Percentiles rank a stretch among this genome's conserved stretches.
Conservation (phyloP, 768 basidiomycete species). For the Serendipita indica region DNA sequence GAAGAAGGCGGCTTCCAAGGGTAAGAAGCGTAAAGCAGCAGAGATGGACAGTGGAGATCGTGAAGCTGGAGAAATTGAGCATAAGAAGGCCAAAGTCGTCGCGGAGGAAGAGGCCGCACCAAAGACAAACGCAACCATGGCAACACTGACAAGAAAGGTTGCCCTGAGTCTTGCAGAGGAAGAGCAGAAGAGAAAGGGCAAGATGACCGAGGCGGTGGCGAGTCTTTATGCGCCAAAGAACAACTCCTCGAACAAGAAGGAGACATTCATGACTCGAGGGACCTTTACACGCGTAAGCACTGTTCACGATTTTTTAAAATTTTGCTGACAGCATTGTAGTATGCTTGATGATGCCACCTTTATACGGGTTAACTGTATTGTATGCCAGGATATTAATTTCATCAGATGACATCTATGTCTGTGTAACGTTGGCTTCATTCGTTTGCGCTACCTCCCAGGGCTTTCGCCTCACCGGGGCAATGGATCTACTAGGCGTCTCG, state of each 20-base stretch:
- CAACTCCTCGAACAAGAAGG: conserved; percentile 40
- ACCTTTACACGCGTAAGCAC: conserved; percentile 77
- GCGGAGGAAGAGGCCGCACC: conserved; percentile 21
- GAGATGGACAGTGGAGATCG: conserved; percentile 17
- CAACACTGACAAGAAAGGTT: conserved; percentile 49
- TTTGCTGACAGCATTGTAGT: background rate
- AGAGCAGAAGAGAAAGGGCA: conserved; percentile 59
- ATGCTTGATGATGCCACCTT: background rate
- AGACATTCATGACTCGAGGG: conserved; percentile 83
- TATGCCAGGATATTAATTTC: background rate
- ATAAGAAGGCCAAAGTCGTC: background rate
- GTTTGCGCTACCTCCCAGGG: conserved; percentile 43
- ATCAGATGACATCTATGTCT: background rate
- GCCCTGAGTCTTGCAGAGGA: conserved; percentile 59
- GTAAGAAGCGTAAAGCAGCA: conserved; percentile 48
- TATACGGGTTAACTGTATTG: background rate
- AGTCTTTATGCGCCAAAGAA: conserved; percentile 55
- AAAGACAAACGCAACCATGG: conserved; percentile 36
- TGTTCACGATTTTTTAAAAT: background rate
- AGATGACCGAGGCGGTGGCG: conserved; percentile 77
- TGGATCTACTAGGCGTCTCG: conserved; percentile 42
- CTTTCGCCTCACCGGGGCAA: conserved; percentile 36
- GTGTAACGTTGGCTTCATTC: background rate
- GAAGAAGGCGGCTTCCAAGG: conserved; percentile 31
- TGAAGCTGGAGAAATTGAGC: background rate